These are phyloP conservation scores for Ophiocordyceps unilateralis DNA, from an alignment of 2,329 filamentous ascomycete species.

Conservation along the genomic window DNA sequence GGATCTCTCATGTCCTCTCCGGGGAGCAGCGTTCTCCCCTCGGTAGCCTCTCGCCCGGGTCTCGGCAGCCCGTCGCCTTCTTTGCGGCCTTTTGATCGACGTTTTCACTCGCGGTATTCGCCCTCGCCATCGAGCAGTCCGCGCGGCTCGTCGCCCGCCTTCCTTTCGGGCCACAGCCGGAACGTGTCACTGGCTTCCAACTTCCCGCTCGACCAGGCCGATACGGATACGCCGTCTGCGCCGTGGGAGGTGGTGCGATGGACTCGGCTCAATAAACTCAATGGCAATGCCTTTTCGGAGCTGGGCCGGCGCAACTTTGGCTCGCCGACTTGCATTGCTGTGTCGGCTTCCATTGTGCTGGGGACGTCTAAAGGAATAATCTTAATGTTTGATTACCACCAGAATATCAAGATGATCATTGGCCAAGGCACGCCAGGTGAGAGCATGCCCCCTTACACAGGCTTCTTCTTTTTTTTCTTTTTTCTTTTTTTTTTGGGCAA, in stretches of 20 bases:
- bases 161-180: slow-evolving; percentile 60
- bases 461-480: too few species aligned
- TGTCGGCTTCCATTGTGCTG: slow-evolving; percentile 75
- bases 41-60: slow-evolving; percentile 47
- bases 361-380: slow-evolving; percentile 92
- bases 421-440: slow-evolving; percentile 80
- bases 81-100: slow-evolving; percentile 82
- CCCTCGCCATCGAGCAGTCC: slow-evolving; percentile 35
- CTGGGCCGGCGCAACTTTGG: slow-evolving; percentile 85
- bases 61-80: slow-evolving; percentile 59
- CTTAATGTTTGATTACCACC: slow-evolving; percentile 92
- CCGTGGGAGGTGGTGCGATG: slow-evolving; percentile 97
- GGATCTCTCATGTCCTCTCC: slow-evolving; percentile 47
- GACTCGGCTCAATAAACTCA: slow-evolving; percentile 84
- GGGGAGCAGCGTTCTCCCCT: slow-evolving; percentile 57
- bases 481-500: too few species aligned
- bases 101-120: slow-evolving; percentile 71
- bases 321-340: slow-evolving; percentile 70
- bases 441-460: not conserved
- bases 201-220: slow-evolving; percentile 41
- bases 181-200: slow-evolving; percentile 65
- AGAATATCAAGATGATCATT: slow-evolving; percentile 85
- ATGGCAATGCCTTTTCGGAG: slow-evolving; percentile 81
- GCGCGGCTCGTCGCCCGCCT: slow-evolving; percentile 60
- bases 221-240: slow-evolving; percentile 53